Evolutionary conservation across 192 early-diverging fungal genomes (phyloP).

Genomic region (Coemansia sp.): DNA sequence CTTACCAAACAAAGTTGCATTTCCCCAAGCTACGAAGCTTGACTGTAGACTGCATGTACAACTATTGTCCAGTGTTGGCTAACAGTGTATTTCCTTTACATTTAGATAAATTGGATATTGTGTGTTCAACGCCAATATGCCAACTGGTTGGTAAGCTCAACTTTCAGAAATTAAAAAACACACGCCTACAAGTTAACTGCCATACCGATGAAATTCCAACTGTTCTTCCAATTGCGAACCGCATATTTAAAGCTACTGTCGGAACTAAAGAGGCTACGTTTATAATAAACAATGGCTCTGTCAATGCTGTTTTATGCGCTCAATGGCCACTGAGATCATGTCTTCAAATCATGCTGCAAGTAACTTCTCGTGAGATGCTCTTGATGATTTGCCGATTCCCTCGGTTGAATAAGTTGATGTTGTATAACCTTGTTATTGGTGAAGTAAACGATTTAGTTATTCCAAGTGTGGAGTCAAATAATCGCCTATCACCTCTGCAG

Average conservation of each 20-base stretch:
- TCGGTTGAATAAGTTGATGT: background rate
- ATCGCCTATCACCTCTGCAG: background rate
- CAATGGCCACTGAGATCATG: background rate
- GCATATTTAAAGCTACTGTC: background rate
- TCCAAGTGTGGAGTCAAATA: background rate
- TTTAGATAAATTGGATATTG: constrained; percentile 3
- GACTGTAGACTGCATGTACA: background rate
- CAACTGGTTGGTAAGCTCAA: background rate
- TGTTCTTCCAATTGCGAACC: background rate
- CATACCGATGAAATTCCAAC: background rate
- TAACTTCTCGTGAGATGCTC: background rate
- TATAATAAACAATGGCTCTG: background rate
- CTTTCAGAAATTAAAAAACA: background rate
- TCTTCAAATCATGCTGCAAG: background rate
- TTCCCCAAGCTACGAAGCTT: constrained; percentile 3
- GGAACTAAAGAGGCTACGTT: background rate
- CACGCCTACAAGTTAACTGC: background rate
- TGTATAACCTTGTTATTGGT: background rate
- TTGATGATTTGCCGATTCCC: background rate
- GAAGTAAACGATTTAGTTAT: background rate
- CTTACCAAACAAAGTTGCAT: background rate
- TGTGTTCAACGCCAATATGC: background rate
- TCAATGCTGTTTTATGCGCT: background rate
- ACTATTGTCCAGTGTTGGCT: constrained; percentile 4
- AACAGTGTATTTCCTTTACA: constrained; percentile 2